A percentile compares a stretch with the other conserved stretches of the same genome.
These are phyloP conservation scores for Candida buenavistaensis DNA, from an alignment of 1,139 yeast species.

Conservation along the genomic window DNA sequence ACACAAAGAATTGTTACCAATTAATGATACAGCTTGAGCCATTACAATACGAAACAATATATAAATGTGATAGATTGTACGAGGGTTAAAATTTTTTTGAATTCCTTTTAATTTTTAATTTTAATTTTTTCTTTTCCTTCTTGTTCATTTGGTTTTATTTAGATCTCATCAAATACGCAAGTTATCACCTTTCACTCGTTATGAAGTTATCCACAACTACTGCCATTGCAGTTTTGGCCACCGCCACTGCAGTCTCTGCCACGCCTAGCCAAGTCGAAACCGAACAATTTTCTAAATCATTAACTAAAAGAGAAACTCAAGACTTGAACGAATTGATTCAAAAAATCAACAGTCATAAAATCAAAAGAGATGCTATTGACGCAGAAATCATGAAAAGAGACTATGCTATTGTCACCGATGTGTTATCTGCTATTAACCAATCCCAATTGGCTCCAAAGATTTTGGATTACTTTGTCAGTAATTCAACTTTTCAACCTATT, in stretches of 20 bases:
- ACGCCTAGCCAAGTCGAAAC: constrained; percentile 25
- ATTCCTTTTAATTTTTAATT: neutral
- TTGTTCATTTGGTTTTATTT: neutral
- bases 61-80: constrained; percentile 5
- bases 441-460: constrained; percentile 41
- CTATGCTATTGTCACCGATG: constrained; percentile 41
- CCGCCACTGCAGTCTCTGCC: constrained; percentile 25
- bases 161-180: neutral
- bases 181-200: constrained; percentile 12
- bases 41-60: constrained; percentile 1
- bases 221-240: constrained; percentile 29
- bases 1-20: neutral
- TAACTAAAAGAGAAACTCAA: constrained; percentile 13
- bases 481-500: constrained; percentile 35
- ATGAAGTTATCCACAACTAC: constrained; percentile 33
- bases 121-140: neutral
- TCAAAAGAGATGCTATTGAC: constrained; percentile 34
- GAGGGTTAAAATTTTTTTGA: neutral
- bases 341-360: constrained; percentile 24
- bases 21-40: neutral
- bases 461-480: constrained; percentile 36
- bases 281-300: constrained; percentile 5
- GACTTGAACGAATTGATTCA: constrained; percentile 21
- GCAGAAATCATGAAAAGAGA: constrained; percentile 30
- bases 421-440: constrained; percentile 39